Conservation (phyloP, 495 filamentous ascomycete species). For the Aspergillus cavernicola region DNA sequence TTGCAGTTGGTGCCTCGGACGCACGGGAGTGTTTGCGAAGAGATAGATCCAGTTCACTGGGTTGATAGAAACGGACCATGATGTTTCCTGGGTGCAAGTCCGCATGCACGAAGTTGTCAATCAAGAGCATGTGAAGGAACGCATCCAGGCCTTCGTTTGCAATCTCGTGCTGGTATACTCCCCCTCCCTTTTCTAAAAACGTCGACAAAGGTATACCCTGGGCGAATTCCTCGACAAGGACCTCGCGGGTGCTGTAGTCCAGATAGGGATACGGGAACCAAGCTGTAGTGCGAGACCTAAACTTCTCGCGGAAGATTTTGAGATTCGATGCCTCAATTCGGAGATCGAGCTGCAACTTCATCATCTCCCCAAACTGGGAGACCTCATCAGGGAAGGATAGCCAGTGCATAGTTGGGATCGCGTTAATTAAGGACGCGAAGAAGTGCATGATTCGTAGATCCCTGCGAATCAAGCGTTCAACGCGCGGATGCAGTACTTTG, state of each 20-base stretch:
- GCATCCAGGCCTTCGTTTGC: conserved; percentile 94
- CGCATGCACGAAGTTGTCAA: conserved; percentile 99
- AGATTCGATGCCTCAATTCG: conserved; percentile 94
- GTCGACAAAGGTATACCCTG: conserved; percentile 86
- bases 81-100: conserved; percentile 98
- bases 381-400: conserved; percentile 95
- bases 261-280: conserved; percentile 95
- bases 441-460: conserved; percentile 92
- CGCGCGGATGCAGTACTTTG: conserved; percentile 91
- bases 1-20: conserved; percentile 47
- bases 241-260: conserved; percentile 85
- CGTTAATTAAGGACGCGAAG: conserved; percentile 81
- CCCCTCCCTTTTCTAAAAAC: conserved; percentile 87
- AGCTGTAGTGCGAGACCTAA: conserved; percentile 82
- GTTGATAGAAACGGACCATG: conserved; percentile 98
- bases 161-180: conserved; percentile 89
- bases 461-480: conserved; percentile 82
- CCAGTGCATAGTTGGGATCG: conserved; percentile 95
- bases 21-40: conserved; percentile 50
- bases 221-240: conserved; percentile 94
- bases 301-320: conserved; percentile 82
- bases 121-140: conserved; percentile 95
- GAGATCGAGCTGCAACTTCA: conserved; percentile 92
- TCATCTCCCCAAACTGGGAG: conserved; percentile 93
- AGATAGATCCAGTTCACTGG: conserved; percentile 63